phyloP scores from a whole-genome alignment of 2,329 filamentous ascomycete genomes.

The Diplodia intermedia region DNA sequence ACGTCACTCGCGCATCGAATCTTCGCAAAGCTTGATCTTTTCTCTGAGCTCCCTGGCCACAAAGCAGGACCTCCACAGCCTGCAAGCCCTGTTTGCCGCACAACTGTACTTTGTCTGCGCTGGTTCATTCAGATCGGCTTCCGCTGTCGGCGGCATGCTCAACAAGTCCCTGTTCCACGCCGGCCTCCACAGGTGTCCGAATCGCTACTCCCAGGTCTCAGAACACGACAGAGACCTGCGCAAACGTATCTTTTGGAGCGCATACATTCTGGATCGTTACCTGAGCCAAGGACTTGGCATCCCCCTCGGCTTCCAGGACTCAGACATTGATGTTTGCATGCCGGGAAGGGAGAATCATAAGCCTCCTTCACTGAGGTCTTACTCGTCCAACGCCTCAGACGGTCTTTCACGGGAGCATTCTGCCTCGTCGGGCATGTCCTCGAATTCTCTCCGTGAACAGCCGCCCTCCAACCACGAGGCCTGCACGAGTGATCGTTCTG shows the following conservation, averaged over 20 bases:
- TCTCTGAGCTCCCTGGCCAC: slow-evolving; percentile 31
- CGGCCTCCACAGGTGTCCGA: slow-evolving; percentile 65
- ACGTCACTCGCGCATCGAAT: slow-evolving; percentile 31
- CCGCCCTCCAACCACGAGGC: neutral
- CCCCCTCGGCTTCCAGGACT: slow-evolving; percentile 62
- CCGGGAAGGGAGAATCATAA: slow-evolving; percentile 57
- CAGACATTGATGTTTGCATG: slow-evolving; percentile 66
- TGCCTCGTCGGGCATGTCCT: neutral
- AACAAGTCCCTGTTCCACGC: slow-evolving; percentile 64
- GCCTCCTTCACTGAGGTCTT: slow-evolving; percentile 34
- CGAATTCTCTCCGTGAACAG: neutral
- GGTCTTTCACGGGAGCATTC: neutral
- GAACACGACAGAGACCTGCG: slow-evolving; percentile 56
- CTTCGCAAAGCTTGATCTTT: slow-evolving; percentile 30
- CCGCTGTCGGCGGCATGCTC: slow-evolving; percentile 62
- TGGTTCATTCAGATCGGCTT: slow-evolving; percentile 64
- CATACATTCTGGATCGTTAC: slow-evolving; percentile 63
- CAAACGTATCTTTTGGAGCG: slow-evolving; percentile 63
- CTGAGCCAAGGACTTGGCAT: slow-evolving; percentile 64
- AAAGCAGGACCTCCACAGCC: slow-evolving; percentile 30
- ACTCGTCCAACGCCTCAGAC: neutral
- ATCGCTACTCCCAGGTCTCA: slow-evolving; percentile 60
- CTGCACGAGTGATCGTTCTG: neutral
- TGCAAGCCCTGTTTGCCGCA: slow-evolving; percentile 60
- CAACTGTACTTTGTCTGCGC: slow-evolving; percentile 64